These are phyloP conservation scores for Mycogone perniciosa DNA, from an alignment of 2,329 filamentous ascomycete genomes.

Conservation along the genomic window DNA sequence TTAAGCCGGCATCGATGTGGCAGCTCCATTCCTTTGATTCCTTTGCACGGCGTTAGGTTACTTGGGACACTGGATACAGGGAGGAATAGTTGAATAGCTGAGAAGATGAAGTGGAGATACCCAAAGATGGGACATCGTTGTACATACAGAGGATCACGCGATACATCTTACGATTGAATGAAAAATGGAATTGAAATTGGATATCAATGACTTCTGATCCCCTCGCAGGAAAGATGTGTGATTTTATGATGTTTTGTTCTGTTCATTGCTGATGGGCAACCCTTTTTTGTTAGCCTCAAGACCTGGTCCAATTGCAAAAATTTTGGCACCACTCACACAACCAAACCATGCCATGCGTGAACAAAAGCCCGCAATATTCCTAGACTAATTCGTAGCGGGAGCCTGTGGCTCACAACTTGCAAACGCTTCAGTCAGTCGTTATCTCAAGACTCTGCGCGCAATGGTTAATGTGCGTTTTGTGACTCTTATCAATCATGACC, in stretches of 20 bases:
- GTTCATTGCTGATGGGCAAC: too few species aligned
- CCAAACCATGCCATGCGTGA: too few species aligned
- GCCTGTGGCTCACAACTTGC: background rate
- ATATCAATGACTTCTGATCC: background rate
- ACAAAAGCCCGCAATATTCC: too few species aligned
- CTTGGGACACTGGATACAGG: background rate
- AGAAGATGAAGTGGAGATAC: slow-evolving; percentile 2
- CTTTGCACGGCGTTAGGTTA: slow-evolving; percentile 12
- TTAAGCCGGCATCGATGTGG: background rate
- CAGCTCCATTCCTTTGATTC: slow-evolving; percentile 3
- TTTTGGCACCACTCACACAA: too few species aligned
- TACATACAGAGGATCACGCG: slow-evolving; percentile 8
- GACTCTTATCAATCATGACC: too few species aligned
- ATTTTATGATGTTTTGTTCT: background rate
- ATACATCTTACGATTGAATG: slow-evolving; percentile 10
- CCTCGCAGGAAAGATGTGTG: background rate
- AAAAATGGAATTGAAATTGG: background rate
- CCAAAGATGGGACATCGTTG: slow-evolving; percentile 10
- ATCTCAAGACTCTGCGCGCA: too few species aligned
- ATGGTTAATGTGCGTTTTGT: too few species aligned
- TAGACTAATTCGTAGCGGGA: too few species aligned
- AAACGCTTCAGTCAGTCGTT: background rate
- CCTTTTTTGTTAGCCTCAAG: too few species aligned
- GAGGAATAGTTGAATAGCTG: background rate
- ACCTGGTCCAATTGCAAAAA: too few species aligned